phyloP scores from a whole-genome alignment of 2,329 filamentous ascomycete genomes.

The Stemphylium vesicarium region DNA sequence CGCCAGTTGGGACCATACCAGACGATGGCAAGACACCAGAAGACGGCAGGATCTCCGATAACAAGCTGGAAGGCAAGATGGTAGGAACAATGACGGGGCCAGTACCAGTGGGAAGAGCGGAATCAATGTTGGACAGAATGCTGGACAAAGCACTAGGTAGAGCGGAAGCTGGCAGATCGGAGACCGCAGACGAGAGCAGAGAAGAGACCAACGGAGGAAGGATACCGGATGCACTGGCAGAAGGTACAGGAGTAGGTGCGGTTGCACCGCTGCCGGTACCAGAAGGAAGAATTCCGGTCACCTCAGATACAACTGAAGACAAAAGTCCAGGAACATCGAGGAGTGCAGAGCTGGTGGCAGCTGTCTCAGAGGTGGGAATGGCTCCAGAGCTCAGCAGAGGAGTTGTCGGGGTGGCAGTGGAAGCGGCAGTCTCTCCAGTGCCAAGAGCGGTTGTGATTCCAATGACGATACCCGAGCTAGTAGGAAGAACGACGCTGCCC shows the following conservation, averaged over 20 bases:
- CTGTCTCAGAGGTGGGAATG: conserved; percentile 31
- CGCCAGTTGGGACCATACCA: conserved; percentile 1
- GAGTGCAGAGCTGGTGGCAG: conserved; percentile 16
- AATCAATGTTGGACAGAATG: conserved; percentile 22
- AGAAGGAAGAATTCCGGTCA: conserved; percentile 26
- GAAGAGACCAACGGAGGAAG: conserved; percentile 25
- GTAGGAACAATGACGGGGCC: conserved; percentile 15
- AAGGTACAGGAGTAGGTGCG: conserved; percentile 21
- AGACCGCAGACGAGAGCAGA: conserved; percentile 26
- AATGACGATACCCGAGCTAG: conserved; percentile 40
- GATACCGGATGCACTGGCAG: conserved; percentile 20
- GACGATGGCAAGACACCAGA: conserved; percentile 10
- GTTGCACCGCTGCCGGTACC: conserved; percentile 24
- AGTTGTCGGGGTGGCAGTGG: conserved; percentile 20
- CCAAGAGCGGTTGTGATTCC: conserved; percentile 46
- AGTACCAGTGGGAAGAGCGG: conserved; percentile 22
- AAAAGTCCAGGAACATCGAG: conserved; percentile 22
- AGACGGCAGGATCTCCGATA: conserved; percentile 15
- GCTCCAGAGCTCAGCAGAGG: conserved; percentile 21
- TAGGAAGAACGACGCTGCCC: conserved; percentile 30
- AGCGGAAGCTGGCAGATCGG: conserved; percentile 24
- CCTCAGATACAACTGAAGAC: conserved; percentile 30
- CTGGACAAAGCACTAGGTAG: conserved; percentile 16
- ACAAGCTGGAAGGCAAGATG: conserved; percentile 13
- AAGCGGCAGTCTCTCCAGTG: conserved; percentile 20